These are phyloP conservation scores for Neopestalotiopsis sp. DNA, from an alignment of 2,329 filamentous ascomycete species.

Conservation along the genomic window DNA sequence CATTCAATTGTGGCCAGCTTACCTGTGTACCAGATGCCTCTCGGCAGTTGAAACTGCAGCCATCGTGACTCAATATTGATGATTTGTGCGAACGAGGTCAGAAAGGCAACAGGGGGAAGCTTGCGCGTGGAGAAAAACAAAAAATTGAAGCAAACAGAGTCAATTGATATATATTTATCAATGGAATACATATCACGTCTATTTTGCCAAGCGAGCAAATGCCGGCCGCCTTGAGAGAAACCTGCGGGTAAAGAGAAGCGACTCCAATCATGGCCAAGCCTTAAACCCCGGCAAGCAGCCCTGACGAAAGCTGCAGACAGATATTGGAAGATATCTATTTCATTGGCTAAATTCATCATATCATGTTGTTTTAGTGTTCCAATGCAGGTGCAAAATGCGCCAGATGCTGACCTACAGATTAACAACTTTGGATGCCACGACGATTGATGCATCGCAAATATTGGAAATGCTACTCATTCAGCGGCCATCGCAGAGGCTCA, in stretches of 20 bases:
- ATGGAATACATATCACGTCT: not conserved
- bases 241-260: not conserved
- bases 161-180: not conserved
- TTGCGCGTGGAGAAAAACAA: not conserved
- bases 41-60: not conserved
- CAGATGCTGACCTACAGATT: not conserved
- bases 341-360: not conserved
- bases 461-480: too few species aligned
- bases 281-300: not conserved
- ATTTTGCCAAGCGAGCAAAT: not conserved
- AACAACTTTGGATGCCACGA: too few species aligned
- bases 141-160: not conserved
- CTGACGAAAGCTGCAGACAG: not conserved
- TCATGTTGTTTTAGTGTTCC: not conserved
- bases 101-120: not conserved
- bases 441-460: too few species aligned
- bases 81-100: not conserved
- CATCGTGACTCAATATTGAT: not conserved
- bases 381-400: not conserved
- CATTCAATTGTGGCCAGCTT: not conserved
- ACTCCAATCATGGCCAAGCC: not conserved
- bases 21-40: slow-evolving; percentile 16
- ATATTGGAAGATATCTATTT: not conserved
- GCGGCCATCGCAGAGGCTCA: too few species aligned
- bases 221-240: not conserved